A percentile compares a stretch with the other conserved stretches of the same genome.
Evolutionary conservation across 192 early-diverging fungal genomes (phyloP).

Genomic region (Coemansia interrupta): DNA sequence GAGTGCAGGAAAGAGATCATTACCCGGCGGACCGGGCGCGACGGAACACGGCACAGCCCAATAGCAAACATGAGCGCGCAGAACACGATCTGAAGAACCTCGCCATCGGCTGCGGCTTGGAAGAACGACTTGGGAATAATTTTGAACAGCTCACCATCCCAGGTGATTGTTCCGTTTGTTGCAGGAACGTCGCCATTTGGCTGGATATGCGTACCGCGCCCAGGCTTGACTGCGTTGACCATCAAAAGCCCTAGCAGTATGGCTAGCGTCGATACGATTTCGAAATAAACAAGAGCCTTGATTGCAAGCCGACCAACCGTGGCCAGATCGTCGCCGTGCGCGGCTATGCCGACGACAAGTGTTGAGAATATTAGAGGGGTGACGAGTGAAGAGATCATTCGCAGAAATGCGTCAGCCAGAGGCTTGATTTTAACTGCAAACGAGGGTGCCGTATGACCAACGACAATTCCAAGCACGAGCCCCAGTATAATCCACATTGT

Average conservation of each 20-base stretch:
- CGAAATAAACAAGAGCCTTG: constrained; percentile 70
- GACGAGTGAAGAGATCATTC: constrained; percentile 54
- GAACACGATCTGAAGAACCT: constrained; percentile 60
- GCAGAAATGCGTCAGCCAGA: constrained; percentile 53
- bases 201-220: constrained; percentile 50
- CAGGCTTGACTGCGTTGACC: constrained; percentile 63
- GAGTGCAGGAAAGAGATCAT: constrained; percentile 58
- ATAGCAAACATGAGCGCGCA: constrained; percentile 64
- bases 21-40: constrained; percentile 20
- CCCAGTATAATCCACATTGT: constrained; percentile 56
- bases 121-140: constrained; percentile 64
- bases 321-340: constrained; percentile 63
- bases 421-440: constrained; percentile 48
- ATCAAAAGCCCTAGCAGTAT: constrained; percentile 63
- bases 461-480: constrained; percentile 51
- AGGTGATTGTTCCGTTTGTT: constrained; percentile 43
- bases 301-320: constrained; percentile 61
- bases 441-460: constrained; percentile 52
- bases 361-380: constrained; percentile 70
- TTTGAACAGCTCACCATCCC: constrained; percentile 55
- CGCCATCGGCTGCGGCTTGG: constrained; percentile 43
- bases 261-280: constrained; percentile 61
- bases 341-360: constrained; percentile 69
- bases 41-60: constrained; percentile 52
- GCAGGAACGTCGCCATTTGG: constrained; percentile 7